Evolutionary conservation across 257 asterid species (phyloP).

Genomic region (Solanum peruvianum): DNA sequence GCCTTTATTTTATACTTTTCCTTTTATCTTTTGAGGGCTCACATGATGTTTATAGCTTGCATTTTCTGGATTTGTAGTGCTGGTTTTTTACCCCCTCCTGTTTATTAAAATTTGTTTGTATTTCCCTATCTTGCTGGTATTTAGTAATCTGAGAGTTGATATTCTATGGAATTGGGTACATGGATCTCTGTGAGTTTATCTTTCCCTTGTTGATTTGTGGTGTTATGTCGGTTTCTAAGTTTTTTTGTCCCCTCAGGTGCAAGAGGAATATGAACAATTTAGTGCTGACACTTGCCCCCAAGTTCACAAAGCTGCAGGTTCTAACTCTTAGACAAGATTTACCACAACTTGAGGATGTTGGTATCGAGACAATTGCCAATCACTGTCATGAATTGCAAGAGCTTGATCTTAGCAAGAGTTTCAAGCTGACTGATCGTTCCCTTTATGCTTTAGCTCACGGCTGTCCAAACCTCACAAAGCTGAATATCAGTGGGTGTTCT

Average conservation of each 20-base stretch:
- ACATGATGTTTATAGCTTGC: background rate
- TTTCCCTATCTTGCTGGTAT: background rate
- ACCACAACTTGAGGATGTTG: constrained; percentile 76
- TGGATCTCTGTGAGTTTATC: background rate
- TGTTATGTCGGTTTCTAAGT: background rate
- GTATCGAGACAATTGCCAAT: constrained; percentile 53
- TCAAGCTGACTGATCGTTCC: constrained; percentile 68
- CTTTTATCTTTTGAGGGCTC: background rate
- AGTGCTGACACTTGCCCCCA: constrained; percentile 59
- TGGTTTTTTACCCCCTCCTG: background rate
- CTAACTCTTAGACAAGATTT: constrained; percentile 65
- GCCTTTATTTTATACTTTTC: background rate
- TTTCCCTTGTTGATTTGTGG: background rate
- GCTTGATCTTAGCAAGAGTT: constrained; percentile 88
- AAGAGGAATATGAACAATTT: constrained; percentile 79
- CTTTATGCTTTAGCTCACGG: constrained; percentile 75
- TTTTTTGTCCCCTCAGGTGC: constrained; percentile 45
- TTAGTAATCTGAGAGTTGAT: too few species aligned
- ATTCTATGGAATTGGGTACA: background rate
- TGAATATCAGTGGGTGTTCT: constrained; percentile 86
- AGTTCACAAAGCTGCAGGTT: constrained; percentile 63
- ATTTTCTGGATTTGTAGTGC: background rate
- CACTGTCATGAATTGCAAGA: constrained; percentile 72
- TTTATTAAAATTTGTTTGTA: background rate
- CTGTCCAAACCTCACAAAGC: constrained; percentile 58